phyloP scores from a whole-genome alignment of 2,329 filamentous ascomycete species.

The Tolypocladium sp. region DNA sequence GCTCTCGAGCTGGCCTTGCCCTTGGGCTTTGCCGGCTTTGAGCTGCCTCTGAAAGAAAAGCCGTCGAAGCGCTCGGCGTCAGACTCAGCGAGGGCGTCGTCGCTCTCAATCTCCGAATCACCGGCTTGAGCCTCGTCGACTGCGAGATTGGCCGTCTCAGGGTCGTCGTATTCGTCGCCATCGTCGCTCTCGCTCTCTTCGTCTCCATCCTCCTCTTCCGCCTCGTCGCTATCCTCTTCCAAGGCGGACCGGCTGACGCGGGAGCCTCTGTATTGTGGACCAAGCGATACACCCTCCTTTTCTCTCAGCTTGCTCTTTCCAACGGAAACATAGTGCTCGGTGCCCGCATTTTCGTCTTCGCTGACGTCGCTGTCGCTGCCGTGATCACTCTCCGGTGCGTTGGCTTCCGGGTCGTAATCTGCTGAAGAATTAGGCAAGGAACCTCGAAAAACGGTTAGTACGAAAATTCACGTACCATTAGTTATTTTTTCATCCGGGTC shows the following conservation, averaged over 20 bases:
- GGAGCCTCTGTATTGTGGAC: conserved; percentile 71
- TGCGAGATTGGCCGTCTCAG: conserved; percentile 44
- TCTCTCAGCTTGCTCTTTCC: conserved; percentile 79
- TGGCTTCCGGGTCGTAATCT: conserved; percentile 79
- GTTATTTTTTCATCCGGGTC: conserved; percentile 52
- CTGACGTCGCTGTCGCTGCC: conserved; percentile 41
- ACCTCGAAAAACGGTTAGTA: no score
- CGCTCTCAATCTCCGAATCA: conserved; percentile 55
- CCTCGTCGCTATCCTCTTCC: conserved; percentile 45
- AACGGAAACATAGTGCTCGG: conserved; percentile 80
- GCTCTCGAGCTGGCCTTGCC: conserved; percentile 29
- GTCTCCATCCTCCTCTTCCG: conserved; percentile 36
- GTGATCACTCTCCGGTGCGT: conserved; percentile 44
- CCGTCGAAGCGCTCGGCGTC: conserved; percentile 76
- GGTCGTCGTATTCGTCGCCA: conserved; percentile 47
- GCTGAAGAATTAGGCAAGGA: not conserved
- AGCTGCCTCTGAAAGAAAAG: conserved; percentile 56
- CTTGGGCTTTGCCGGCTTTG: conserved; percentile 32
- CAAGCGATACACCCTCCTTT: conserved; percentile 58
- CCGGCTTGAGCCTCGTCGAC: conserved; percentile 38
- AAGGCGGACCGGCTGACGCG: conserved; percentile 63
- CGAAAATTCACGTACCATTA: conserved; percentile 40
- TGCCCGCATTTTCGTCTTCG: conserved; percentile 49
- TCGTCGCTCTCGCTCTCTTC: conserved; percentile 31
- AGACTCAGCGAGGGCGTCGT: conserved; percentile 68